Percentiles rank a stretch among this genome's conserved stretches.
Conservation (phyloP, 2,329 filamentous ascomycete species). For the Nigrograna mackinnonii region DNA sequence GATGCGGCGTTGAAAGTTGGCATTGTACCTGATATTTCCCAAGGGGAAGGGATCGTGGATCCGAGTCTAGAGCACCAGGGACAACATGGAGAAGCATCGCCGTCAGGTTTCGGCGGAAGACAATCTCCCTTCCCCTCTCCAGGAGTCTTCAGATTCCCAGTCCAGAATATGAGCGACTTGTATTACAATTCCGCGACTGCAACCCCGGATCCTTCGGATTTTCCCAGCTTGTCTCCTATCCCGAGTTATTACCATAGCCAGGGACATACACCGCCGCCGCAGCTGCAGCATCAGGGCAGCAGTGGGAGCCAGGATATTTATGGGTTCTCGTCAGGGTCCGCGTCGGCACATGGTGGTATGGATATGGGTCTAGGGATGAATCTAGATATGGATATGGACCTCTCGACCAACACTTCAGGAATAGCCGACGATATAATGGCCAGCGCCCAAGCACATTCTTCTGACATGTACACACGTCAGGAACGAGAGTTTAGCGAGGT, state of each 20-base stretch:
- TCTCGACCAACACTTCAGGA: neutral
- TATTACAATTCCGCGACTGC: slow-evolving; percentile 4
- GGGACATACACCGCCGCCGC: neutral
- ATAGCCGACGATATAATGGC: too few relatives aligned
- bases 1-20: slow-evolving; percentile 27
- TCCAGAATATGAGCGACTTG: slow-evolving; percentile 1
- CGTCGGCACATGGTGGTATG: too few relatives aligned
- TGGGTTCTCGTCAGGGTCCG: too few relatives aligned
- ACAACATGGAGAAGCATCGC: slow-evolving; percentile 3
- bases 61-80: neutral
- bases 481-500: too few relatives aligned
- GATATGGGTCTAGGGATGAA: too few relatives aligned
- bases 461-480: neutral
- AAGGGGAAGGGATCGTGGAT: slow-evolving; percentile 5
- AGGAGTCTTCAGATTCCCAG: slow-evolving; percentile 6
- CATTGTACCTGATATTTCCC: slow-evolving; percentile 25
- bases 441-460: too few relatives aligned
- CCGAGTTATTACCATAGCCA: neutral
- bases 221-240: slow-evolving; percentile 2
- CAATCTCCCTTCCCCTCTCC: slow-evolving; percentile 3
- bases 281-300: neutral
- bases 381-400: neutral
- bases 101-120: neutral
- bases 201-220: neutral
- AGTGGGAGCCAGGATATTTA: neutral